Conservation (phyloP, 306 rosid species). For the Glycyrrhiza uralensis region DNA sequence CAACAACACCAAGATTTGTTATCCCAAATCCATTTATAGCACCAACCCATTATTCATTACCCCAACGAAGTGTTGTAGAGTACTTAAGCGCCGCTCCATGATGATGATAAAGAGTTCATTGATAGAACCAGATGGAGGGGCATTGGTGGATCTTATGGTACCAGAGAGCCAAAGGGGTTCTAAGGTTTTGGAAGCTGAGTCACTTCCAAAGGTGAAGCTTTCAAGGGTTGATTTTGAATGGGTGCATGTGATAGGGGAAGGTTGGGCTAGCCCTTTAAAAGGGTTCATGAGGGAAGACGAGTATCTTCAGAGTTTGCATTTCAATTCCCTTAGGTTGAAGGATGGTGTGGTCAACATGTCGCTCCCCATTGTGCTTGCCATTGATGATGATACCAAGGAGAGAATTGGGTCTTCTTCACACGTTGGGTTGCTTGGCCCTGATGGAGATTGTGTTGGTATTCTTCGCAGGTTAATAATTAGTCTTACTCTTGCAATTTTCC, state of each 20-base stretch:
- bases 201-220: conserved; percentile 57
- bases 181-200: conserved; percentile 49
- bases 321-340: conserved; percentile 60
- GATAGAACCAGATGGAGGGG: conserved; percentile 89
- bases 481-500: background rate
- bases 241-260: conserved; percentile 89
- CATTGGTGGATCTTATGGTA: conserved; percentile 73
- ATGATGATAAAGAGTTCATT: conserved; percentile 72
- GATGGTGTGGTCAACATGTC: conserved; percentile 97
- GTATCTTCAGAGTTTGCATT: conserved; percentile 92
- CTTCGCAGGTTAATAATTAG: conserved; percentile 61
- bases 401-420: conserved; percentile 52
- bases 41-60: conserved; percentile 35
- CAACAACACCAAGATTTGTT: background rate
- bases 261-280: conserved; percentile 90
- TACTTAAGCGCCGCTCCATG: no score
- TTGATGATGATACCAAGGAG: conserved; percentile 65
- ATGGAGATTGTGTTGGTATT: conserved; percentile 67
- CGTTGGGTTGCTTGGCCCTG: conserved; percentile 67
- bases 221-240: conserved; percentile 83
- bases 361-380: conserved; percentile 89
- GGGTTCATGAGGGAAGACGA: conserved; percentile 96
- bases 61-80: no score
- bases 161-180: conserved; percentile 48
- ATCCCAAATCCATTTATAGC: conserved; percentile 43